Conservation (phyloP, 768 basidiomycete species). For the Tubosaeta brunneosetosa region DNA sequence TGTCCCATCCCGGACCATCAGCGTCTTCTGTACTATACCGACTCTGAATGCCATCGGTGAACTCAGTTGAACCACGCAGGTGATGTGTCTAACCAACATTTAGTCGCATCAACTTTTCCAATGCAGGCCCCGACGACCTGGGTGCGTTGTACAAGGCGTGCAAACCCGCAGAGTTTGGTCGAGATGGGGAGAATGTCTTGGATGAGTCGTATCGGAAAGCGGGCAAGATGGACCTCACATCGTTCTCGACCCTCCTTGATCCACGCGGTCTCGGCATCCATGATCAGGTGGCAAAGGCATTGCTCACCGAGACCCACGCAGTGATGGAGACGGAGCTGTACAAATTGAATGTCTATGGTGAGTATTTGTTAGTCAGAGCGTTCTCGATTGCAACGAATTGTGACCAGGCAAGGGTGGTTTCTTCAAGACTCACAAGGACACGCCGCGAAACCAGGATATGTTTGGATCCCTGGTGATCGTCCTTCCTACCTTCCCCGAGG, state of each 20-base stretch:
- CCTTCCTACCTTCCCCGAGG: constrained; percentile 38
- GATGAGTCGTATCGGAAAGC: too few species aligned
- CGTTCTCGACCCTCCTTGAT: too few species aligned
- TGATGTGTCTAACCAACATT: neutral
- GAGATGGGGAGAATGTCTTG: too few species aligned
- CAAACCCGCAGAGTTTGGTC: too few species aligned
- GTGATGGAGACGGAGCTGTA: constrained; percentile 20
- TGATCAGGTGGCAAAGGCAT: too few species aligned
- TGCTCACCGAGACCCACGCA: too few species aligned
- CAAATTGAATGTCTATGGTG: constrained; percentile 46
- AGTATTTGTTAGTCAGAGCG: neutral
- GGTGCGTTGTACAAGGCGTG: constrained; percentile 19
- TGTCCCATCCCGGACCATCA: constrained; percentile 1
- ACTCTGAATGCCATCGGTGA: neutral
- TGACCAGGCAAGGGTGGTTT: constrained; percentile 30
- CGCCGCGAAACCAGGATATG: constrained; percentile 32
- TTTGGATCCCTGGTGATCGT: constrained; percentile 30
- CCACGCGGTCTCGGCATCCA: too few species aligned
- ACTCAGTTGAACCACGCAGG: neutral
- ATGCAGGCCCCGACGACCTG: neutral
- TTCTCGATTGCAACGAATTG: constrained; percentile 5
- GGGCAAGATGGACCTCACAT: constrained; percentile 6
- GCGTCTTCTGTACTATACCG: neutral
- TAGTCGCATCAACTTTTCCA: constrained; percentile 1
- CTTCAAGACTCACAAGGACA: constrained; percentile 50